Conservation (phyloP, 2,329 filamentous ascomycete genomes). For the Paracoccidioides brasiliensis region DNA sequence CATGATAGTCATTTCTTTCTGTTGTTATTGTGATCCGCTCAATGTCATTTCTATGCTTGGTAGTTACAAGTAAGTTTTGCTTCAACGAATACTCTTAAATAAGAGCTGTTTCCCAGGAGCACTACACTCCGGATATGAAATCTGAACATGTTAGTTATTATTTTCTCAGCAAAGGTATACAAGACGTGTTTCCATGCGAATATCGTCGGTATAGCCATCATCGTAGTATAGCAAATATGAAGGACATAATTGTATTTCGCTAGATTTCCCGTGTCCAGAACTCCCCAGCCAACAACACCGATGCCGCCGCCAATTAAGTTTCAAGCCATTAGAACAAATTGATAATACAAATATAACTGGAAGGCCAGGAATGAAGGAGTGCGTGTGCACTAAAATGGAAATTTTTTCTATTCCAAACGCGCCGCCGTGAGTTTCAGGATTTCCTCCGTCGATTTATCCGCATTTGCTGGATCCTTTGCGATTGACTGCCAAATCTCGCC, state of each 20-base stretch:
- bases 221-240: not conserved
- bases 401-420: slow-evolving; percentile 9
- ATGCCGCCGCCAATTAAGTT: not conserved
- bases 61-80: not conserved
- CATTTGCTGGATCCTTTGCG: slow-evolving; percentile 75
- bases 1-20: not conserved
- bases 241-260: not conserved
- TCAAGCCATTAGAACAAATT: not conserved
- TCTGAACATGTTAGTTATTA: not conserved
- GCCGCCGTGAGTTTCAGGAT: slow-evolving; percentile 66
- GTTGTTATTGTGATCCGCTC: not conserved
- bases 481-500: slow-evolving; percentile 84
- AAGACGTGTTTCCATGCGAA: not conserved
- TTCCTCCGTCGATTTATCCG: slow-evolving; percentile 61
- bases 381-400: not conserved
- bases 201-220: not conserved
- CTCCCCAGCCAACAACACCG: not conserved
- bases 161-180: not conserved
- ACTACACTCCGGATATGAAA: too few relatives aligned
- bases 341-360: slow-evolving; percentile 9
- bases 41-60: not conserved
- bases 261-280: not conserved
- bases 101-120: too few relatives aligned
- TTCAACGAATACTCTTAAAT: too few relatives aligned
- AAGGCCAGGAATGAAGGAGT: not conserved